Base-by-base conservation (phyloP, 2,329 filamentous ascomycete genomes). In the Sporothrix euskadiensis region DNA sequence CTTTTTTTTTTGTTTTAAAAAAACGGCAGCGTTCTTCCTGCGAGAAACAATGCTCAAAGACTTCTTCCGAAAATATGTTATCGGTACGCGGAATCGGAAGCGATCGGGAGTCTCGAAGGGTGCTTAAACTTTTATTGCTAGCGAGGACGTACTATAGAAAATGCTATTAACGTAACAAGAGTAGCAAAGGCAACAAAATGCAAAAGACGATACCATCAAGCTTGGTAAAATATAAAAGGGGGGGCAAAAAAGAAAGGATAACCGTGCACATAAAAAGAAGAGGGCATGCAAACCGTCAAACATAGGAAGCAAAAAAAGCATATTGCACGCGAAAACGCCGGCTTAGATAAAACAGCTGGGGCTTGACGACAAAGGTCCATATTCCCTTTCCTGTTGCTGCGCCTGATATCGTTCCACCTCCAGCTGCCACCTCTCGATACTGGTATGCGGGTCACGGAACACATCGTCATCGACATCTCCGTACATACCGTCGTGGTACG, bases 261-360 rank as follows among this genome's bases (percentile, higher is more conserved):
- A 49, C 39, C 30, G 61, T 66, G 22, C 59, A n/a, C 22, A 14
- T 10, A n/a, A 16, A 47, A 35, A 52, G 7, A 52, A 68, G 32
- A 26, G 22, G 3, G 57, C 12, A 22, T 22, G 19, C 22, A n/a
- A 63, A 39, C 19, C 44, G 54, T 30, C 47, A 71, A 71, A 16
- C 4, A 35, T 30, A 39, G 54, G 35, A 32, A 44, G 52, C 7
- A 56, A n/a, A 54, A 49, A 49, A 44, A 10, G 30, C 4, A 59
- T 19, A 47, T 32, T 35, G 65, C 44, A 52, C 26, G 65, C 65
- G 35, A 57, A 41, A 72, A 72, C 69, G 61, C 66, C 72, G 57
- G 63, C 75, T 74, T 54, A 74, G 35, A 74, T 61, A 69, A 75
- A 75, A 63, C 71, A 75, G 52, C 14, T 71, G 5, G 75, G 73